Percentiles rank a stretch among this genome's conserved stretches.
Evolutionary conservation across 2,329 filamentous ascomycete genomes (phyloP).

Genomic region (Byssoonygena ceratinophila): DNA sequence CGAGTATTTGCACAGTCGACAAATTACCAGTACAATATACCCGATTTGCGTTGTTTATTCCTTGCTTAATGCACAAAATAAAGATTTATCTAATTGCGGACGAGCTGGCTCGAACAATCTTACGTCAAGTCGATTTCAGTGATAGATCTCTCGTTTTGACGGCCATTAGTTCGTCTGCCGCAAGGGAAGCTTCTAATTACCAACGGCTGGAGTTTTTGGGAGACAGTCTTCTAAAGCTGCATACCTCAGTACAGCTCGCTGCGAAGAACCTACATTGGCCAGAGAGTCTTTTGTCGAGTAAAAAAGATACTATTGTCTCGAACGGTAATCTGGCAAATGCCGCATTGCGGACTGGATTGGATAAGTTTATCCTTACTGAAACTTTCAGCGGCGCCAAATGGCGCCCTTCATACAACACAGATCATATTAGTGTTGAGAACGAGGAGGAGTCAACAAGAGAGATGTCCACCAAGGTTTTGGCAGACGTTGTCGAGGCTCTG

Average conservation of each 20-base stretch:
- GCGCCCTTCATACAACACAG: constrained; percentile 52
- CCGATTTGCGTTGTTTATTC: constrained; percentile 52
- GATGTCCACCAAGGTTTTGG: constrained; percentile 67
- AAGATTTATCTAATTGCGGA: constrained; percentile 55
- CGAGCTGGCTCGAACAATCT: constrained; percentile 46
- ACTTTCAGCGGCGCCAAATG: constrained; percentile 61
- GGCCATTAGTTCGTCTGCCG: constrained; percentile 58
- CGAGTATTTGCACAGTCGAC: constrained; percentile 26
- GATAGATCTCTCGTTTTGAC: constrained; percentile 50
- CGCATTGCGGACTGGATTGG: constrained; percentile 53
- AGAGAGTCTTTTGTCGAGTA: constrained; percentile 61
- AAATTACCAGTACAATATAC: constrained; percentile 39
- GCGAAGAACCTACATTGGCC: constrained; percentile 54
- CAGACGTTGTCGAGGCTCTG: constrained; percentile 77
- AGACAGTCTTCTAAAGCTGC: constrained; percentile 70
- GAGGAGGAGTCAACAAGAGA: constrained; percentile 23
- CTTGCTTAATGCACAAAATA: constrained; percentile 60
- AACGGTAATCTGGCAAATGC: constrained; percentile 63
- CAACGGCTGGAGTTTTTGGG: constrained; percentile 80
- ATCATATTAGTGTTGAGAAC: constrained; percentile 24
- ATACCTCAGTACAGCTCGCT: constrained; percentile 55
- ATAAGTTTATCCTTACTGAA: constrained; percentile 60
- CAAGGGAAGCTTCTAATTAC: constrained; percentile 56
- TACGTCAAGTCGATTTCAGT: constrained; percentile 45
- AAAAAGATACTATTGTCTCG: constrained; percentile 60